Base-by-base conservation (phyloP, 2,329 filamentous ascomycete species). In the Hypoxylon sp. region DNA sequence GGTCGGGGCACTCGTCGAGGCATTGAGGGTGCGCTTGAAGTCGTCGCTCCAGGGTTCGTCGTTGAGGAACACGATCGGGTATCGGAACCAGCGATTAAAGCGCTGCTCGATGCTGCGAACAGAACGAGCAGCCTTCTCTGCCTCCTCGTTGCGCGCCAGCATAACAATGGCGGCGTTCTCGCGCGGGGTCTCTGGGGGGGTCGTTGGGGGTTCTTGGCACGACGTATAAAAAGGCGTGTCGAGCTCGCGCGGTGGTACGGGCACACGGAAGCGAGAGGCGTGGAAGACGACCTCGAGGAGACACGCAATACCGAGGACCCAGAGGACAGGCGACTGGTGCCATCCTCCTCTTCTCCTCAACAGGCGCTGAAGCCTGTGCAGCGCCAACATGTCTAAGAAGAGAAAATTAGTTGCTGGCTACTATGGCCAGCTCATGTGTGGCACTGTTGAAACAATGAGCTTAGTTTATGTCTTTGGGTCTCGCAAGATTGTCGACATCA, bases 31-130 rank as follows among this genome's bases (percentile, higher is more conserved):
- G 41, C 73, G 57, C 67, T 78, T 79, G 71, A 84, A 78, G 17
- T 73, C 72, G 10, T 75, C 69, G 68, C 76, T 77, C 78, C 80
- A 84, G 4, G 78, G 76, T 73, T 83, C 77, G 72, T 84, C 79
- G 75, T 84, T 84, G 56, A 84, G 74, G 67, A 84, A 84, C 34
- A 84, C 79, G 65, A 82, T 78, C 1, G 82, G 82, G 70, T 84
- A 84, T 45, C 81, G 78, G 73, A 81, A 84, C 79, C 81, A 82
- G 63, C 77, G 78, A 73, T 84, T 84, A 75, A 83, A 84, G 63
- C 79, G 79, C 25, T 75, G 72, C 73, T 84, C 82, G 59, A 84
- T 76, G 60, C 77, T 80, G n/a, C 75, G 68, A n/a, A 84, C 75
- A 2, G 81, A 80, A 17, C 77, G 75, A 38, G 77, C 75, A 0